Percentiles rank a stretch among this genome's conserved stretches.
These are phyloP conservation scores for Stereum hirsutum DNA, from an alignment of 1,284 basidiomycete genomes.

Conservation along the genomic window DNA sequence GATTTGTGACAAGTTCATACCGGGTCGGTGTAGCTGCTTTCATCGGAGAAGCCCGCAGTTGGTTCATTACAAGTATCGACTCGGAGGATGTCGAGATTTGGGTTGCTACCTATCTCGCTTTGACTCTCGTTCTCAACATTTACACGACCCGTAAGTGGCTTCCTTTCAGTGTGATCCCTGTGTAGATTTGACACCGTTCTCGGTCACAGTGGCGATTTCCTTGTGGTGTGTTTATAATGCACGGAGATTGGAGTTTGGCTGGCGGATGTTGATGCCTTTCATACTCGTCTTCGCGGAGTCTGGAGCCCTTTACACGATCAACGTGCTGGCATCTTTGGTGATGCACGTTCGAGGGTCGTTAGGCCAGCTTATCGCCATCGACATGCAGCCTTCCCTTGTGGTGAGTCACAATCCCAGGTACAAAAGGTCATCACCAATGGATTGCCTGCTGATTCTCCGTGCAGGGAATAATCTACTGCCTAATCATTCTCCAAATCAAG, in stretches of 20 bases:
- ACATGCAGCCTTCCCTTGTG: neutral
- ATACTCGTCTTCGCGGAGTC: neutral
- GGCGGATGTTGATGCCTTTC: neutral
- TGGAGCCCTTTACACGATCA: neutral
- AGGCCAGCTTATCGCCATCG: neutral
- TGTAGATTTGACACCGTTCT: neutral
- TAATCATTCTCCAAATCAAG: neutral
- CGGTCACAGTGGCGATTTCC: neutral
- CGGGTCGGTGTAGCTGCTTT: neutral
- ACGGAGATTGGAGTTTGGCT: neutral
- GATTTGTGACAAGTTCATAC: neutral
- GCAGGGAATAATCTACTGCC: neutral
- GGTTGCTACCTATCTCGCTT: neutral
- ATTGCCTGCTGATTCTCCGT: neutral
- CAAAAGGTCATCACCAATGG: neutral
- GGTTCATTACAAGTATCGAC: neutral
- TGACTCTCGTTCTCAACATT: neutral
- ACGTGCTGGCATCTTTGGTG: neutral
- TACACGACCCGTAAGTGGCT: neutral
- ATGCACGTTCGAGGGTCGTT: neutral
- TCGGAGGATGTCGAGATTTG: neutral
- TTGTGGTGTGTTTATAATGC: neutral
- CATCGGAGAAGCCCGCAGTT: neutral
- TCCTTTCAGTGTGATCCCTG: neutral
- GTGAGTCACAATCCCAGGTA: neutral